Evolutionary conservation across 345 rosid species (phyloP), one percentile per base, ranked within the genome.

Genomic region (Schrenkiella parvula): DNA sequence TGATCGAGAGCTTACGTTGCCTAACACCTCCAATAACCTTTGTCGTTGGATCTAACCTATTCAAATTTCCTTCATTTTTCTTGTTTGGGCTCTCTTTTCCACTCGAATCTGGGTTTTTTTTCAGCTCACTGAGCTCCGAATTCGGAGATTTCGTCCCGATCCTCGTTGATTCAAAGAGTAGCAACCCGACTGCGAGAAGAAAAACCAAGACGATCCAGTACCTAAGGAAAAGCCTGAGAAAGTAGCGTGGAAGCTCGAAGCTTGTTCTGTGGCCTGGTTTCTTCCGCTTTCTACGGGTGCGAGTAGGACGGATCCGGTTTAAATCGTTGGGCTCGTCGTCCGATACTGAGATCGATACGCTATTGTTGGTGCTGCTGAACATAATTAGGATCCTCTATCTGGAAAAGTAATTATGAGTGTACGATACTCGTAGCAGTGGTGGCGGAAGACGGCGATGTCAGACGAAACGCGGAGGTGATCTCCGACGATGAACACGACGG

Each of bases 251-350:
- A 18, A 87, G 75, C 72, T 87, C 86, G 29, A 35, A 64, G 67
- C 51, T 82, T 39, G 70, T 53, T 58, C 81, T 87, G 57, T 67
- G 85, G 17, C 76, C 72, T 4, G 44, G 57, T 73, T 86, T 90
- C 89, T 83, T 90, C 23, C 97, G 90, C 82, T 87, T 90, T 70
- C 89, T 58, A 19, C 96, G 84, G 61, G 77, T 82, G 9, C 93
- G 93, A 55, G 53, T 82, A 0, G 55, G 15, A 0, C 91, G 90
- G 87, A 79, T 75, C 61, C 91, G 85, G 25, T 85, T 82, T 35
- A 50, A 77, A 21, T 87, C 98, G 62, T 84, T 89, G 1, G 84
- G 46, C 8, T 90, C 98, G 0, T 90, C 98, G 64, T 92, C 97
- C 0, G 97, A 84, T 9, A 90, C 83, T 9, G 88, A 68, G 77